Percentiles rank a stretch among this genome's conserved stretches.
Conservation (phyloP, 2,329 filamentous ascomycete genomes). For the Colletotrichum sp. region DNA sequence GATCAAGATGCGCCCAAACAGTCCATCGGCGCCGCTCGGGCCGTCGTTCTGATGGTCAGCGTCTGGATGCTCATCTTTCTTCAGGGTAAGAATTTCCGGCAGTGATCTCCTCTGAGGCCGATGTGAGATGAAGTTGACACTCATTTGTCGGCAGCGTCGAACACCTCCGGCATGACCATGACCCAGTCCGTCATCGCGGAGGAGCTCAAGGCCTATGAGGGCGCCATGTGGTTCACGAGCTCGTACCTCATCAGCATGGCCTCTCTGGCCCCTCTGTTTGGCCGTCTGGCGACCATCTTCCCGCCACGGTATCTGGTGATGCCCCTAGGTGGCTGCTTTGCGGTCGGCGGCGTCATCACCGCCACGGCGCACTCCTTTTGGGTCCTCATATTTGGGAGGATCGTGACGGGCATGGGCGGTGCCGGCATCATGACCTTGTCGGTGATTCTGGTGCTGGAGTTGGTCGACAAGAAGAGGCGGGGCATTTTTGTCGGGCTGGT, state of each 20-base stretch:
- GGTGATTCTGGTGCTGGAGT: constrained; percentile 78
- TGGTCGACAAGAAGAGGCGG: constrained; percentile 69
- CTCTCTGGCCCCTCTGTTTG: constrained; percentile 70
- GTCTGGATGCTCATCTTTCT: constrained; percentile 65
- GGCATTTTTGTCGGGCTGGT: constrained; percentile 77
- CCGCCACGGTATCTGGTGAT: constrained; percentile 70
- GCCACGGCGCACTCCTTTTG: constrained; percentile 63
- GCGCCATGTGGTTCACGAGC: constrained; percentile 82
- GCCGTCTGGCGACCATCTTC: constrained; percentile 77
- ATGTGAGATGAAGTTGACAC: neutral
- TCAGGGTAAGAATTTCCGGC: constrained; percentile 49
- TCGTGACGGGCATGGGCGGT: constrained; percentile 71
- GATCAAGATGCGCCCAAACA: constrained; percentile 20
- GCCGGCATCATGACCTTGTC: constrained; percentile 76
- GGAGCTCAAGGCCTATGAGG: constrained; percentile 75
- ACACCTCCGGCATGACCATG: constrained; percentile 83
- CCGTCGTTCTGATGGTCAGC: constrained; percentile 53
- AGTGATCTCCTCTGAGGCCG: neutral
- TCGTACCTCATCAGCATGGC: constrained; percentile 72
- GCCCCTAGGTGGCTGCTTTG: constrained; percentile 61
- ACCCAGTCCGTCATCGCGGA: constrained; percentile 78
- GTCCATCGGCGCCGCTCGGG: constrained; percentile 36
- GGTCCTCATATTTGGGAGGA: constrained; percentile 72
- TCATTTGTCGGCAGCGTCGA: constrained; percentile 55
- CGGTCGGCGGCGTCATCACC: constrained; percentile 69